Evolutionary conservation across 768 basidiomycete genomes (phyloP).

Genomic region (Xerocomellus chrysenteron): DNA sequence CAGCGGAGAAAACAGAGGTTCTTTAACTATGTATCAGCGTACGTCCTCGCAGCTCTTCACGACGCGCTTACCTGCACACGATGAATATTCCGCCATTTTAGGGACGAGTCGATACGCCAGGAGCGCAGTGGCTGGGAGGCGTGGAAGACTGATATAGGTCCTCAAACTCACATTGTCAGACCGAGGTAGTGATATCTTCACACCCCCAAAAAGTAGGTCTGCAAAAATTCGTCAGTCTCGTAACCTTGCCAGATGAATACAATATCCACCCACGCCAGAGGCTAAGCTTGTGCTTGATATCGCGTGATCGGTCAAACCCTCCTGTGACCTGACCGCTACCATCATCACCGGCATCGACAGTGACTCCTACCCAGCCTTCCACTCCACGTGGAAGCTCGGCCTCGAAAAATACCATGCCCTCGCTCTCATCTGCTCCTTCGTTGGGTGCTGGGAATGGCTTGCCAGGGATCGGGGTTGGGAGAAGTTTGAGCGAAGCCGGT

Average conservation of each 20-base stretch:
- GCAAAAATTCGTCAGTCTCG: constrained; percentile 11
- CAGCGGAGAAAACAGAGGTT: constrained; percentile 59
- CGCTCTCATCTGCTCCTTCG: constrained; percentile 73
- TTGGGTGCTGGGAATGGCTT: constrained; percentile 61
- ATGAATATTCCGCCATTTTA: constrained; percentile 11
- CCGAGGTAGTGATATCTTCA: constrained; percentile 33
- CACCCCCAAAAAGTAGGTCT: constrained; percentile 43
- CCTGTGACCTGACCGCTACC: constrained; percentile 63
- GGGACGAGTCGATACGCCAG: constrained; percentile 61
- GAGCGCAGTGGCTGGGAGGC: constrained; percentile 57
- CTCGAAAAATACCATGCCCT: constrained; percentile 68
- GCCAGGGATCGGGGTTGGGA: constrained; percentile 59
- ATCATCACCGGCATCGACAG: constrained; percentile 46
- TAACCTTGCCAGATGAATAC: not conserved
- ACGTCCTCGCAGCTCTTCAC: not conserved
- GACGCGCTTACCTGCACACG: constrained; percentile 31
- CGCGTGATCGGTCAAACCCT: constrained; percentile 41
- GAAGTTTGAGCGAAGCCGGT: constrained; percentile 54
- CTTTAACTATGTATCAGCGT: constrained; percentile 35
- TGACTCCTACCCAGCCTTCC: constrained; percentile 52
- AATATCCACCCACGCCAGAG: constrained; percentile 42
- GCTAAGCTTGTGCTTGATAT: constrained; percentile 33
- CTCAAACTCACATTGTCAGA: constrained; percentile 36
- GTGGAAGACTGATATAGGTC: constrained; percentile 51
- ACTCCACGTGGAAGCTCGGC: constrained; percentile 36